Percentiles rank a stretch among this genome's conserved stretches.
phyloP scores from a whole-genome alignment of 1,284 basidiomycete species.

The Ustilago crameri region DNA sequence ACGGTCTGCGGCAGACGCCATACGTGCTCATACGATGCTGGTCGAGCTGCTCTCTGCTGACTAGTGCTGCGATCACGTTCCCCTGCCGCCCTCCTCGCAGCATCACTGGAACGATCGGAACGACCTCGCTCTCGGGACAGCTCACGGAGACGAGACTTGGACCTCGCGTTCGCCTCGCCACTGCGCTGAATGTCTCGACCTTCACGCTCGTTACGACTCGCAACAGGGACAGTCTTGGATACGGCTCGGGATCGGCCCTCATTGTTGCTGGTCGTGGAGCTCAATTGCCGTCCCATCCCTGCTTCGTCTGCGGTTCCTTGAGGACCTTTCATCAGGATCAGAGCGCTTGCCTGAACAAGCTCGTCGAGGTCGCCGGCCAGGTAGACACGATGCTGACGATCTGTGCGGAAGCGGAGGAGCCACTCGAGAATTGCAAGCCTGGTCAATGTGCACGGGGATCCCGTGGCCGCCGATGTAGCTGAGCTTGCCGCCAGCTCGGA shows the following conservation, averaged over 20 bases:
- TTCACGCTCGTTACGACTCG: constrained; percentile 29
- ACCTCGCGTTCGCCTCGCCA: constrained; percentile 22
- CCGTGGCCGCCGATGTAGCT: constrained; percentile 1
- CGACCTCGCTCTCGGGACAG: constrained; percentile 43
- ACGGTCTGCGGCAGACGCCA: constrained; percentile 84
- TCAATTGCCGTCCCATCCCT: constrained; percentile 63
- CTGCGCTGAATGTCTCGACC: constrained; percentile 44
- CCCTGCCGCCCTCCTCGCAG: constrained; percentile 19
- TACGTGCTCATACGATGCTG: constrained; percentile 67
- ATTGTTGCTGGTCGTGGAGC: constrained; percentile 6
- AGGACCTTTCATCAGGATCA: constrained; percentile 37
- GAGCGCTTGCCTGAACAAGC: constrained; percentile 55
- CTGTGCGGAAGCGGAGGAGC: constrained; percentile 86
- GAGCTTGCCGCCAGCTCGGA: constrained; percentile 5
- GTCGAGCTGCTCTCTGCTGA: constrained; percentile 31
- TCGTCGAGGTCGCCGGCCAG: constrained; percentile 72
- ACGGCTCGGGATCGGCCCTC: constrained; percentile 20
- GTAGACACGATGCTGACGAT: constrained; percentile 88
- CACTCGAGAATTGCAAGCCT: constrained; percentile 84
- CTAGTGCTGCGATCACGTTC: constrained; percentile 73
- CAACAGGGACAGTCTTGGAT: constrained; percentile 16
- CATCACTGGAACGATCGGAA: constrained; percentile 28
- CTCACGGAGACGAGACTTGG: constrained; percentile 42
- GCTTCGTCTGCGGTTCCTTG: constrained; percentile 14
- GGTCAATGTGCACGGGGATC: constrained; percentile 61